These are phyloP conservation scores for Thelonectria blattea DNA, from an alignment of 2,329 filamentous ascomycete genomes.

Conservation along the genomic window DNA sequence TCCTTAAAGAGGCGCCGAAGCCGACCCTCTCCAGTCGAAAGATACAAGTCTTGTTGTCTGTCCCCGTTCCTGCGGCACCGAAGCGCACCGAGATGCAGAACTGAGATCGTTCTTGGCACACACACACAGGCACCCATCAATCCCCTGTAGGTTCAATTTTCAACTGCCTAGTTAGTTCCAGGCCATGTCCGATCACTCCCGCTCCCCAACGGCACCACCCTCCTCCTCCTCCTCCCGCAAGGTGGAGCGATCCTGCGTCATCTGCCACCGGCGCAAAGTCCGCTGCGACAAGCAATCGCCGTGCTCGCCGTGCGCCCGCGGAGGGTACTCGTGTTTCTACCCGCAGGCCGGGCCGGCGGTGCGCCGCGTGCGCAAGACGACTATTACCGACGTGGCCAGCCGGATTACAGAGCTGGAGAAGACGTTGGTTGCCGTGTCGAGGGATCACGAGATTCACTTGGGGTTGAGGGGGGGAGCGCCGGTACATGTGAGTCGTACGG, in stretches of 20 bases:
- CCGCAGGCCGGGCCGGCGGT: slow-evolving; percentile 34
- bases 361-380: slow-evolving; percentile 39
- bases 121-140: background rate
- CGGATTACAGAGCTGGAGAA: slow-evolving; percentile 45
- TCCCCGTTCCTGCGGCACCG: slow-evolving; percentile 9
- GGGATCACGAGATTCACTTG: slow-evolving; percentile 11
- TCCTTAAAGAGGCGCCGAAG: slow-evolving; percentile 3
- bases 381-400: slow-evolving; percentile 43
- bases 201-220: slow-evolving; percentile 3
- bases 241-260: slow-evolving; percentile 45
- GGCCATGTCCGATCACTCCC: slow-evolving; percentile 10
- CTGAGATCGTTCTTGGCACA: background rate
- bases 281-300: slow-evolving; percentile 76
- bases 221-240: slow-evolving; percentile 1
- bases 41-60: background rate
- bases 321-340: slow-evolving; percentile 40
- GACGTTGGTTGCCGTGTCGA: slow-evolving; percentile 31
- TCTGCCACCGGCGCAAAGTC: slow-evolving; percentile 63
- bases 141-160: background rate
- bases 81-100: slow-evolving; percentile 8
- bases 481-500: no score
- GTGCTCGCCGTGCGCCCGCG: slow-evolving; percentile 70
- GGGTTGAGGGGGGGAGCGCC: background rate
- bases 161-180: no score
- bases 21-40: background rate